Evolutionary conservation across 2,329 filamentous ascomycete species (phyloP).

Genomic region (Phoma sp.): DNA sequence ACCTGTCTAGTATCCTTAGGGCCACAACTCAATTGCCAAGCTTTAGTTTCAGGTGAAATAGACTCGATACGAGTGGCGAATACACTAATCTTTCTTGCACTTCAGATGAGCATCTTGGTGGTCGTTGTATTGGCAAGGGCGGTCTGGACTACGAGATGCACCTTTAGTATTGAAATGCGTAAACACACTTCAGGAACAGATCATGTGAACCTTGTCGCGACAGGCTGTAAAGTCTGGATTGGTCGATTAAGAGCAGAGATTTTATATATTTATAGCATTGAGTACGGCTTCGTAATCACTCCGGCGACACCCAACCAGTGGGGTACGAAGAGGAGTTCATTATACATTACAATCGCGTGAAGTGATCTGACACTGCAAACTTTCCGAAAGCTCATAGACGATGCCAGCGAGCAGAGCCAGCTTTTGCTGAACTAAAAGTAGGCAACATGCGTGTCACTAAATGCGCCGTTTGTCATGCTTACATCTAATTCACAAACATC

Average conservation of each 20-base stretch:
- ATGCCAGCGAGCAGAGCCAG: background rate
- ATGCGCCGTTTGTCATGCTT: conserved; percentile 1
- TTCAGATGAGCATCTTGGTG: no score
- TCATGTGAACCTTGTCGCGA: background rate
- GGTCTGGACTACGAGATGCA: no score
- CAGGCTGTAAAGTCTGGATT: no score
- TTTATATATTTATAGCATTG: background rate
- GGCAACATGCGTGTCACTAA: background rate
- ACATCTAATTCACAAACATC: conserved; percentile 4
- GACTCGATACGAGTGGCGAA: background rate
- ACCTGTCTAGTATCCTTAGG: no score
- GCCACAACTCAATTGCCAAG: background rate
- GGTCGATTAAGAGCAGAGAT: no score
- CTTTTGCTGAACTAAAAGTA: background rate
- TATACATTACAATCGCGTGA: conserved; percentile 5
- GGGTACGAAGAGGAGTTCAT: background rate
- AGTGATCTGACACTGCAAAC: background rate
- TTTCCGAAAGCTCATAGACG: background rate
- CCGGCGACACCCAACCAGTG: background rate
- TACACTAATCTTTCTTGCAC: background rate
- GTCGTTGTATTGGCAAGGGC: no score
- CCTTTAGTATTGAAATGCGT: no score
- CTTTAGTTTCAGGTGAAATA: conserved; percentile 7
- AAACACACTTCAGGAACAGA: background rate
- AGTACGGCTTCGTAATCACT: background rate